Evolutionary conservation across 495 filamentous ascomycete genomes (phyloP).

Genomic region (Penicillium parvum): DNA sequence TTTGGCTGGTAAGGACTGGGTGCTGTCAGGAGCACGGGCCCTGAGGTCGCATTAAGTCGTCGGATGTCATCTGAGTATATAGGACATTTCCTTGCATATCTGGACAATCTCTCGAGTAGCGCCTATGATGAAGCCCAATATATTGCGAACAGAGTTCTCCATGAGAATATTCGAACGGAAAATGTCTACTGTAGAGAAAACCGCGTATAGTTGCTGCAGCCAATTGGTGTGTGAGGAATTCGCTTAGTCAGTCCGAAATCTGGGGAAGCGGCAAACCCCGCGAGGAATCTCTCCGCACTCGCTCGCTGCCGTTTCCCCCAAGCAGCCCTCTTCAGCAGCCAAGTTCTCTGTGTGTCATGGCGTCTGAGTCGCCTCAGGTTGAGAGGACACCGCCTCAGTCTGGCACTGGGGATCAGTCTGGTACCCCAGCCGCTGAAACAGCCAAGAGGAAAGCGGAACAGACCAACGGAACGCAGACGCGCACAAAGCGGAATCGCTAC

Average conservation of each 20-base stretch:
- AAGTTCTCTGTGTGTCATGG: constrained; percentile 22
- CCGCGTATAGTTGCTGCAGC: background rate
- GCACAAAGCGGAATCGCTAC: constrained; percentile 64
- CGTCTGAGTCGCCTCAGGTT: constrained; percentile 37
- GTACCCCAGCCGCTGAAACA: constrained; percentile 24
- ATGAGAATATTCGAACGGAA: too few species aligned
- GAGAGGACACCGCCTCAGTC: constrained; percentile 24
- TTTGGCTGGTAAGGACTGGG: constrained; percentile 11
- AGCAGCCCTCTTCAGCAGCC: constrained; percentile 6
- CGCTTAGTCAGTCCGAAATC: constrained; percentile 26
- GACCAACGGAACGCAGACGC: constrained; percentile 43
- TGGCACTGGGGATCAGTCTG: constrained; percentile 21
- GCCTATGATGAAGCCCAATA: too few species aligned
- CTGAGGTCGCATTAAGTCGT: background rate
- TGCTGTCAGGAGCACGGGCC: constrained; percentile 6
- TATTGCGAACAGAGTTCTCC: too few species aligned
- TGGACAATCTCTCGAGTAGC: too few species aligned
- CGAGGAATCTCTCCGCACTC: constrained; percentile 46
- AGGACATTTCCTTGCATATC: background rate
- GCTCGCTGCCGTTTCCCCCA: constrained; percentile 15
- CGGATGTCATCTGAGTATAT: background rate
- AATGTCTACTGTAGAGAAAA: too few species aligned
- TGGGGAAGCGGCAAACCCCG: constrained; percentile 41
- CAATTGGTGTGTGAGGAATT: constrained; percentile 7
- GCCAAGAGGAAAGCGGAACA: constrained; percentile 49